Evolutionary conservation across 2,329 filamentous ascomycete species (phyloP).

Genomic region (Exophiala sp.): DNA sequence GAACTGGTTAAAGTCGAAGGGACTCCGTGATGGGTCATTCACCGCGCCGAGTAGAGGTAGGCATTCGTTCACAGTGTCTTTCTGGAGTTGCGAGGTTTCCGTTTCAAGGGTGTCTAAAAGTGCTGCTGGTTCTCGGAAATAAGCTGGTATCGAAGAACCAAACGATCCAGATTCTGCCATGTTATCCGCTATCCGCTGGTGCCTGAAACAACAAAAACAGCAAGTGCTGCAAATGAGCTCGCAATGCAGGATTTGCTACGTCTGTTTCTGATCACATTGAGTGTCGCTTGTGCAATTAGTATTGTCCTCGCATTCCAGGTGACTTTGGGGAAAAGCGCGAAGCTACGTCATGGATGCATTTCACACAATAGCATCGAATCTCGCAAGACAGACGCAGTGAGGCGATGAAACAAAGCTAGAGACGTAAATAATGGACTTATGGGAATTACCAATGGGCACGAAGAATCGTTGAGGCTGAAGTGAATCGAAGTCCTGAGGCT

Average conservation of each 20-base stretch:
- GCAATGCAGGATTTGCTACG: too few relatives aligned
- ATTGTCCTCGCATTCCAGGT: constrained; percentile 21
- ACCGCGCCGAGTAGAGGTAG: constrained; percentile 61
- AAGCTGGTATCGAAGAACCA: constrained; percentile 32
- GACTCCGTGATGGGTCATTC: constrained; percentile 39
- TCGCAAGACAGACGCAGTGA: background rate
- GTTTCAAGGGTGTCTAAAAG: constrained; percentile 67
- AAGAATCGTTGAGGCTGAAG: too few relatives aligned
- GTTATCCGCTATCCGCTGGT: background rate
- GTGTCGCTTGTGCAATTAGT: constrained; percentile 5
- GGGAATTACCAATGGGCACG: too few relatives aligned
- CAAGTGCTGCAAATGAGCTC: background rate
- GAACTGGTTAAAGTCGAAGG: constrained; percentile 59
- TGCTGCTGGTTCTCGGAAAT: constrained; percentile 50
- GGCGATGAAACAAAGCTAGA: background rate
- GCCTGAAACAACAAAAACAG: background rate
- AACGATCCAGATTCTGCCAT: constrained; percentile 9
- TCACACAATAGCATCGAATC: background rate
- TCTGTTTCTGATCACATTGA: background rate
- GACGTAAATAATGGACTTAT: too few relatives aligned
- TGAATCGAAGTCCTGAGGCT: too few relatives aligned
- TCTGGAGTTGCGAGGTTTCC: constrained; percentile 64
- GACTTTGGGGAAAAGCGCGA: background rate
- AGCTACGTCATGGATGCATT: background rate
- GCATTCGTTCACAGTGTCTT: constrained; percentile 65